Percentiles rank a stretch among this genome's conserved stretches.
phyloP scores from a whole-genome alignment of 495 filamentous ascomycete species.

The Penicillium flavigenum region DNA sequence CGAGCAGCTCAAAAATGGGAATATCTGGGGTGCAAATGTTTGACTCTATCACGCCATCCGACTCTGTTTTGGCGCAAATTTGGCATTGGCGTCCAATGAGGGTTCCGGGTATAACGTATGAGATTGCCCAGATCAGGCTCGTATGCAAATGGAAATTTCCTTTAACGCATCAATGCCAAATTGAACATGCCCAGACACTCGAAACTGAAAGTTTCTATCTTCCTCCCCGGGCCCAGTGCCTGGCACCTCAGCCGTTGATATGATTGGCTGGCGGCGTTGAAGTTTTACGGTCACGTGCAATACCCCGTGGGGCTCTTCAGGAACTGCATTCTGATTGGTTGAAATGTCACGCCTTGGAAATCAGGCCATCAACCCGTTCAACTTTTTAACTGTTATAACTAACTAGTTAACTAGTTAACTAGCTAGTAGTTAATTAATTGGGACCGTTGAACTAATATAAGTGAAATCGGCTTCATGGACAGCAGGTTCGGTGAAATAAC shows the following conservation, averaged over 20 bases:
- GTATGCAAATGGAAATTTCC: neutral
- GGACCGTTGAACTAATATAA: no score
- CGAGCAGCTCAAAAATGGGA: slow-evolving; percentile 13
- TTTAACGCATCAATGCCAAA: neutral
- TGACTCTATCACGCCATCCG: slow-evolving; percentile 28
- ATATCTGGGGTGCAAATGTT: slow-evolving; percentile 16
- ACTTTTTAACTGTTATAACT: no score
- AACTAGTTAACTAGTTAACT: no score
- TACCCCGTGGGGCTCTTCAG: neutral
- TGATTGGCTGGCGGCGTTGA: slow-evolving; percentile 2
- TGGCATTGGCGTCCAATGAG: slow-evolving; percentile 3
- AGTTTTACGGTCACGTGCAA: slow-evolving; percentile 5
- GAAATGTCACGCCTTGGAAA: neutral
- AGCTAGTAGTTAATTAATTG: no score
- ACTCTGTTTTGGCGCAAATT: slow-evolving; percentile 19
- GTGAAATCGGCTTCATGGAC: neutral
- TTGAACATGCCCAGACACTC: neutral
- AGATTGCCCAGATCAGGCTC: neutral
- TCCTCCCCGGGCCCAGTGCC: neutral
- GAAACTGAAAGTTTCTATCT: neutral
- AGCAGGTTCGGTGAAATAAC: neutral
- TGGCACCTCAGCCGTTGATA: neutral
- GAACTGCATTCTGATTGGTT: slow-evolving; percentile 16
- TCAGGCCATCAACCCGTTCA: neutral
- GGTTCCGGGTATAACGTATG: neutral